phyloP scores from a whole-genome alignment of 208 protist species.

The Wallacemonas rigidus region DNA sequence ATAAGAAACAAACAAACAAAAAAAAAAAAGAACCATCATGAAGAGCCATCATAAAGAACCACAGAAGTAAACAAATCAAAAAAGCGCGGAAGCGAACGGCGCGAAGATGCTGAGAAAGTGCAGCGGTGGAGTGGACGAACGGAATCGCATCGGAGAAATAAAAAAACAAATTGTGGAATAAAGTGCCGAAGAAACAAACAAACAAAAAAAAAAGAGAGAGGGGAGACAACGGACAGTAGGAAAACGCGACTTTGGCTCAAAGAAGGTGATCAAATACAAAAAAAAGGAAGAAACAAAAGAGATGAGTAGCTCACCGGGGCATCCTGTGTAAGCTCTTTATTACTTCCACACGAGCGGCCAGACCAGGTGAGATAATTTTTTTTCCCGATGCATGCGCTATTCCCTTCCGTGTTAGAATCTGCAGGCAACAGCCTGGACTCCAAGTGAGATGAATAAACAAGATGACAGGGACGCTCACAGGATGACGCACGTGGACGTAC shows the following conservation, averaged over 20 bases:
- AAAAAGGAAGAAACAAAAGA: background rate
- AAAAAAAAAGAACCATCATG: no score
- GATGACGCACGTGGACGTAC: no score
- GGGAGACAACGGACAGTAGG: no score
- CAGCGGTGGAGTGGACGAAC: no score
- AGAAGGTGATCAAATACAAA: background rate
- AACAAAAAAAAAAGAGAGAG: background rate
- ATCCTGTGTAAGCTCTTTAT: conserved; percentile 16
- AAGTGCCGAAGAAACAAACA: background rate
- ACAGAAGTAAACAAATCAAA: conserved; percentile 16
- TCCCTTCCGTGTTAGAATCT: no score
- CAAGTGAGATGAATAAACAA: no score
- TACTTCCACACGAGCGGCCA: conserved; percentile 19
- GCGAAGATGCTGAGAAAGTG: no score
- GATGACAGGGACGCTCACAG: no score
- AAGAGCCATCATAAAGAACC: no score
- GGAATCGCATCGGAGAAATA: no score
- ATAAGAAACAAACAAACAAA: background rate
- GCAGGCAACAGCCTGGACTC: no score
- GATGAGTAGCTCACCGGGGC: conserved; percentile 2
- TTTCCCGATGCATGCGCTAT: background rate
- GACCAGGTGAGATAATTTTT: background rate
- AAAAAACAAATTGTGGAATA: background rate
- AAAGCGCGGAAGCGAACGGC: background rate
- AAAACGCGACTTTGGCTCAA: no score